A percentile compares a stretch with the other conserved stretches of the same genome.
phyloP scores from a whole-genome alignment of 139 green algal species.

The Haematococcus lacustris region DNA sequence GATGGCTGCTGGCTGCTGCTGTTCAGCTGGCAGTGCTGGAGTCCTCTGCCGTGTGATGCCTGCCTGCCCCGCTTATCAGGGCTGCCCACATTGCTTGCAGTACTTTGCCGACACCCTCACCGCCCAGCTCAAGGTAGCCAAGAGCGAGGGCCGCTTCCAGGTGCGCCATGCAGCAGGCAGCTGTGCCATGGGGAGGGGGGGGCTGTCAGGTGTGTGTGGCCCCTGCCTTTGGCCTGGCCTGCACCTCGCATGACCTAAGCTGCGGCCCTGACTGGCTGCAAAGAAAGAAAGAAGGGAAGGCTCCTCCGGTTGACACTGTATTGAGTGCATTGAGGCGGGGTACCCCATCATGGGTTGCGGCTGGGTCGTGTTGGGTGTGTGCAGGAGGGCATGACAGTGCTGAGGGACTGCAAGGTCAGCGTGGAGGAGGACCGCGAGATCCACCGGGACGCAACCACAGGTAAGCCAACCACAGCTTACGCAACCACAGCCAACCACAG shows the following conservation, averaged over 20 bases:
- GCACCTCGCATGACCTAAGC: neutral
- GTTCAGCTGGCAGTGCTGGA: neutral
- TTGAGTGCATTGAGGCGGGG: neutral
- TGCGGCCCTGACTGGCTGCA: neutral
- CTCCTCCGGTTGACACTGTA: neutral
- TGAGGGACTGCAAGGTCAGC: neutral
- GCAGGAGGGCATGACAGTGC: constrained; percentile 9
- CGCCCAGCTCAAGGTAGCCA: constrained; percentile 41
- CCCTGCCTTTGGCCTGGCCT: neutral
- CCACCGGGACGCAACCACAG: constrained; percentile 3
- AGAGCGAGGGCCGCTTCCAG: constrained; percentile 15
- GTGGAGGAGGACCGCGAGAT: constrained; percentile 2
- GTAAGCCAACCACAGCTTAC: constrained; percentile 1
- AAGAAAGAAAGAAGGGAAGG: neutral
- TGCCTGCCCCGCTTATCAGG: neutral
- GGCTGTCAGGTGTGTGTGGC: neutral
- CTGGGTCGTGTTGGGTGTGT: neutral
- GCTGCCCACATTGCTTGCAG: constrained; percentile 1
- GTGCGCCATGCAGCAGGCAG: neutral
- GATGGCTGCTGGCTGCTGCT: neutral
- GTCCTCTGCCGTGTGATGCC: neutral
- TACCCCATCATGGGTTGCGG: neutral
- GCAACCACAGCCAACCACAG: no score
- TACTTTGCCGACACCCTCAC: constrained; percentile 55
- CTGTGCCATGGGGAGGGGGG: neutral